Evolutionary conservation across 129 eudicot species (phyloP).

Genomic region (Tanacetum coccineum): DNA sequence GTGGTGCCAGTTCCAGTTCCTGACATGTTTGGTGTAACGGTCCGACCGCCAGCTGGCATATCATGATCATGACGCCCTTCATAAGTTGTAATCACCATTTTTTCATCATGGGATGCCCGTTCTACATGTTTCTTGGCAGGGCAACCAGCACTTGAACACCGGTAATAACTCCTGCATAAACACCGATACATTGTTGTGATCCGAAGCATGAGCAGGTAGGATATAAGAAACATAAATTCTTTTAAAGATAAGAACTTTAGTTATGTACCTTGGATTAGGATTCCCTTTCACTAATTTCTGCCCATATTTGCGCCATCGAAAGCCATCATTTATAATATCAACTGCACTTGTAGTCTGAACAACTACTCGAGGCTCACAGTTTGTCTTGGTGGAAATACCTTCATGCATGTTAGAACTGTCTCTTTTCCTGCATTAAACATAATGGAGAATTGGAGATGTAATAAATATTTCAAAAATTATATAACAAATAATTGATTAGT

Average conservation of each 20-base stretch:
- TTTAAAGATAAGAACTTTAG: background rate
- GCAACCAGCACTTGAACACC: conserved; percentile 70
- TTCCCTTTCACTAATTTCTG: conserved; percentile 93
- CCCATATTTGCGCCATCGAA: conserved; percentile 95
- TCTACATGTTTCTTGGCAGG: conserved; percentile 78
- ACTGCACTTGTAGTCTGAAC: conserved; percentile 78
- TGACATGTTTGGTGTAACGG: conserved; percentile 37
- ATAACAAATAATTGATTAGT: conserved; percentile 5
- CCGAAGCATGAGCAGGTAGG: background rate
- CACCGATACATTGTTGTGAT: background rate
- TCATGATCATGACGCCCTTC: conserved; percentile 73
- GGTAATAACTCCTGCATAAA: conserved; percentile 65
- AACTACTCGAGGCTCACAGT: conserved; percentile 55
- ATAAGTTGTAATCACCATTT: conserved; percentile 70
- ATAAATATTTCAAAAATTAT: background rate
- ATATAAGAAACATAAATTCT: conserved; percentile 1
- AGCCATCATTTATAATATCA: conserved; percentile 88
- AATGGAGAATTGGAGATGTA: background rate
- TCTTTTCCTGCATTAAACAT: conserved; percentile 52
- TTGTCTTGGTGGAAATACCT: conserved; percentile 38
- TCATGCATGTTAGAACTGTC: conserved; percentile 36
- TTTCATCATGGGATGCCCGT: conserved; percentile 71
- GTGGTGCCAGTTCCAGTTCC: conserved; percentile 24
- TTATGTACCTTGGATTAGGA: conserved; percentile 70
- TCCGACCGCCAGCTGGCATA: conserved; percentile 52